Evolutionary conservation across 768 basidiomycete species (phyloP), one percentile per base, ranked within the genome.

Genomic region (Amylocystis lapponica): DNA sequence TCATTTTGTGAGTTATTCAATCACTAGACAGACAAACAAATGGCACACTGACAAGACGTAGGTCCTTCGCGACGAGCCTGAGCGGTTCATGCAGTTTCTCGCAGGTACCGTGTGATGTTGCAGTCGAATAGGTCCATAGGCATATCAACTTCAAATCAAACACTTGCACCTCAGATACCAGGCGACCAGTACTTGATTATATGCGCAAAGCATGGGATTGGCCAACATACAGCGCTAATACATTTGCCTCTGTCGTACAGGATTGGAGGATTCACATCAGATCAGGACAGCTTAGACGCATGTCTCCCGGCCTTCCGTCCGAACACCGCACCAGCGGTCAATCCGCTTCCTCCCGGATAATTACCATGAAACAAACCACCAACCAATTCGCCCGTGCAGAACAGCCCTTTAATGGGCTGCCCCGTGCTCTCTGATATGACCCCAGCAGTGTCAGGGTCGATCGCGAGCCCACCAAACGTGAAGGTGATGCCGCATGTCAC

Each of bases 401-500:
- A 83, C 29, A 86, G 55, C 2, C 83, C 80, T 7, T 51, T 57
- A 27, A 85, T 79, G 10, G 58, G 52, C 13, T 57, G 51, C 9
- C 67, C 68, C 1, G 61, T 69, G 37, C 56, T 52, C 21, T 67
- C 66, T 0, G 68, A 69, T 1, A 81, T 36, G 5, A 84, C 80
- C 1, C 59, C 71, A 9, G 75, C 70, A 0, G 75, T 79, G 13
- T 64, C 53, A 0, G 78, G 70, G 50, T 83, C 72, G 48, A 85
- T 75, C 0, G 71, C 75, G 2, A 85, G 57, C 1, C 83, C 83
- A 0, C 83, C 81, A 63, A 83, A 85, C 2, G 81, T 85, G 63
- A 83, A 86, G 1, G 83, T 84, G 41, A 83, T 74, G 5, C 81
- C 83, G 61, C 82, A 83, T 0, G 75, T 66, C 7, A 85, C 78